Conservation (phyloP, 495 filamentous ascomycete species). For the Parathielavia hyrcaniae region DNA sequence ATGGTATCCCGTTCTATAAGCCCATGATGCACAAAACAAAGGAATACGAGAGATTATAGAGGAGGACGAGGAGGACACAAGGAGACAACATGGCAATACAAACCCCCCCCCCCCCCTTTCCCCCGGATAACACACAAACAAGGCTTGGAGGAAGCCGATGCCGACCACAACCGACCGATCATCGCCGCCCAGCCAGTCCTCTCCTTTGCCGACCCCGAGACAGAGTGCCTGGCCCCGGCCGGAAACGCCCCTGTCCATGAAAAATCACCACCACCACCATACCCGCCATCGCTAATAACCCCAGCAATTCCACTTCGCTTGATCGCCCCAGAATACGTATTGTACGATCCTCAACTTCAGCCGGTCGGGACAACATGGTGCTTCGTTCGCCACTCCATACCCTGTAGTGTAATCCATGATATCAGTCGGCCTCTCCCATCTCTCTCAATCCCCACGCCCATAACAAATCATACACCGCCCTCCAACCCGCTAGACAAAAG, state of each 20-base stretch:
- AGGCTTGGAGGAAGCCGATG: not conserved
- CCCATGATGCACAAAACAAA: conserved; percentile 18
- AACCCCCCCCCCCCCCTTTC: not conserved
- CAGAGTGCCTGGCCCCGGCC: not conserved
- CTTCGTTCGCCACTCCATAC: too few species aligned
- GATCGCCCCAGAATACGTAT: not conserved
- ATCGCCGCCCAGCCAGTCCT: not conserved
- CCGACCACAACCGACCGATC: not conserved
- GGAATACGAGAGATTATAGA: not conserved
- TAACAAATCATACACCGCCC: too few species aligned
- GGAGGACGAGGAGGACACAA: conserved; percentile 10
- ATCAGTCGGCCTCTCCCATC: too few species aligned
- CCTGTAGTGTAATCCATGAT: too few species aligned
- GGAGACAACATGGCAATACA: conserved; percentile 4
- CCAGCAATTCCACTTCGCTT: conserved; percentile 4
- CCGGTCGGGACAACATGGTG: too few species aligned
- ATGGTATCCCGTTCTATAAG: conserved; percentile 25
- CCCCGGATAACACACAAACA: not conserved
- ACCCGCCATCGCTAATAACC: not conserved
- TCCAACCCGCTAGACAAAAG: too few species aligned
- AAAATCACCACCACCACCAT: not conserved
- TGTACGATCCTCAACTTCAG: too few species aligned
- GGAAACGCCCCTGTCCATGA: not conserved
- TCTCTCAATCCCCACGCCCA: too few species aligned
- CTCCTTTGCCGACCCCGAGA: not conserved